Percentiles rank a stretch among this genome's conserved stretches.
Conservation (phyloP, 2,329 filamentous ascomycete genomes). For the Penicillium sp. region DNA sequence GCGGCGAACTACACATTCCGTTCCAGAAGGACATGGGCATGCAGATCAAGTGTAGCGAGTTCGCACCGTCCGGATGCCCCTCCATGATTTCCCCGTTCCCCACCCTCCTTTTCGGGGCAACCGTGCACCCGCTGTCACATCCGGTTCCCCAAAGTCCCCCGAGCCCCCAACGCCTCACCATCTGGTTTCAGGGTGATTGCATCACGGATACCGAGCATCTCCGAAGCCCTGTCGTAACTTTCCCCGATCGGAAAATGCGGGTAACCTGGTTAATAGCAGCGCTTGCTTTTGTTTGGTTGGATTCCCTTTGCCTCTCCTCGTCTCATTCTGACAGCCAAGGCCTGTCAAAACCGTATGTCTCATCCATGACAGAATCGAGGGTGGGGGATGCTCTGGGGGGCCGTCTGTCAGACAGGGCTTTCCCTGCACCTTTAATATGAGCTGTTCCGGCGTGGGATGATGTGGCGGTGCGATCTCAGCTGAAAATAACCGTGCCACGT, state of each 20-base stretch:
- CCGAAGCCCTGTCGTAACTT: slow-evolving; percentile 11
- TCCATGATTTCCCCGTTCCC: slow-evolving; percentile 3
- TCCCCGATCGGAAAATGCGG: slow-evolving; percentile 10
- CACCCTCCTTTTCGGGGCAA: slow-evolving; percentile 2
- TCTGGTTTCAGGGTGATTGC: slow-evolving; percentile 24
- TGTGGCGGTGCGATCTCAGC: slow-evolving; percentile 14
- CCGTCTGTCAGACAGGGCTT: slow-evolving; percentile 2
- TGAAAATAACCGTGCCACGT: slow-evolving; percentile 10
- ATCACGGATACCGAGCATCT: slow-evolving; percentile 16
- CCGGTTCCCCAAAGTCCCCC: neutral
- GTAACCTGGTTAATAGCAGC: neutral
- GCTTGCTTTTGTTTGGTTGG: neutral
- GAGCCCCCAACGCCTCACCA: slow-evolving; percentile 8
- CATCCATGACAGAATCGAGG: neutral
- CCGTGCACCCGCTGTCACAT: slow-evolving; percentile 23
- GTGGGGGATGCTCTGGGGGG: neutral
- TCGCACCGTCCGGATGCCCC: neutral
- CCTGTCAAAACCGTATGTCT: neutral
- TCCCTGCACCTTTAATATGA: slow-evolving; percentile 9
- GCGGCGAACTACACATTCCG: neutral
- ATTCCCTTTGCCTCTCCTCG: neutral
- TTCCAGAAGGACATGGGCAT: neutral
- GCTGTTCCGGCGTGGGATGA: neutral
- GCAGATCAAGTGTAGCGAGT: neutral
- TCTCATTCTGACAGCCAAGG: neutral